Conservation (phyloP, 495 filamentous ascomycete species). For the Penicillium herquei region DNA sequence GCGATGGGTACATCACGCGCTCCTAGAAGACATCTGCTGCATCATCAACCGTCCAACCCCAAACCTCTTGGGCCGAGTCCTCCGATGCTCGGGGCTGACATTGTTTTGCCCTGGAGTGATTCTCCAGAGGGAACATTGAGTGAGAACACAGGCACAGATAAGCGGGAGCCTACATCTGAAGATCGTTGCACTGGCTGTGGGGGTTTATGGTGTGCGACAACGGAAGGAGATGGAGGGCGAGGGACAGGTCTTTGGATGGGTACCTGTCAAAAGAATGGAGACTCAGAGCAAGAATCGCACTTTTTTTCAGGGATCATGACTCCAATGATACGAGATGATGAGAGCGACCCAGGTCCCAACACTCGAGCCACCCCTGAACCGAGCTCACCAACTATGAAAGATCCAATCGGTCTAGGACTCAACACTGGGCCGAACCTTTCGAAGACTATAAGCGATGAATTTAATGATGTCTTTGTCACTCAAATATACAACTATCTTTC, state of each 20-base stretch:
- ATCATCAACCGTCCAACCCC: conserved; percentile 41
- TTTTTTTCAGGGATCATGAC: conserved; percentile 25
- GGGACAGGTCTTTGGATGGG: conserved; percentile 69
- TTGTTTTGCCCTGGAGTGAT: conserved; percentile 70
- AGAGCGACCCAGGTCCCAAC: conserved; percentile 33
- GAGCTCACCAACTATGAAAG: background rate
- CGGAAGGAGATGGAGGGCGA: conserved; percentile 23
- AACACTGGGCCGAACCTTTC: background rate
- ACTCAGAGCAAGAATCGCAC: conserved; percentile 7
- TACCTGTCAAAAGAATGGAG: conserved; percentile 34
- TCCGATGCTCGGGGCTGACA: conserved; percentile 79
- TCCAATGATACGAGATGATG: conserved; percentile 21
- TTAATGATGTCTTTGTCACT: conserved; percentile 80
- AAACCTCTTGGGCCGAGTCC: conserved; percentile 60
- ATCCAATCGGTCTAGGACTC: background rate
- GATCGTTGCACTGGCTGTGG: conserved; percentile 22
- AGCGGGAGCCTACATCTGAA: background rate
- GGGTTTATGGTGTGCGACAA: conserved; percentile 43
- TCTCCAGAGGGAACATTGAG: conserved; percentile 80
- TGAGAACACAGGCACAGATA: conserved; percentile 52
- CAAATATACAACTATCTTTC: conserved; percentile 97
- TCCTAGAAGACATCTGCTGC: conserved; percentile 23
- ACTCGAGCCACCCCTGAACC: background rate
- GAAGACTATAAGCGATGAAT: conserved; percentile 52
- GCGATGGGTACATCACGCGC: conserved; percentile 24